These are phyloP conservation scores for Phaffia australis DNA, from an alignment of 768 basidiomycete species.

Conservation along the genomic window DNA sequence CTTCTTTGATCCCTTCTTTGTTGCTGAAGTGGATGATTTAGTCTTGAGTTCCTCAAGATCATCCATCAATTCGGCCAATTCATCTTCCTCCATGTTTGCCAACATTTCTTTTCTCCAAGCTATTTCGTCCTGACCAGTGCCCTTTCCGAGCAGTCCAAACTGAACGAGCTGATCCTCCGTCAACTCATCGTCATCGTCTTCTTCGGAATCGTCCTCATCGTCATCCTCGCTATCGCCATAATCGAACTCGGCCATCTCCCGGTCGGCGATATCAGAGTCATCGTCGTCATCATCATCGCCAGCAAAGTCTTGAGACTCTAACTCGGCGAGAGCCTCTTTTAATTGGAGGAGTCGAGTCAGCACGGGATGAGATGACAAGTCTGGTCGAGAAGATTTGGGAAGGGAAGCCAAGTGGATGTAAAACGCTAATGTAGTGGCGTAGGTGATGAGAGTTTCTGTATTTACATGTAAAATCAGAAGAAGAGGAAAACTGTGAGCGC, in stretches of 20 bases:
- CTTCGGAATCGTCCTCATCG: conserved; percentile 42
- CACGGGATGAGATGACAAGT: conserved; percentile 57
- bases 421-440: conserved; percentile 80
- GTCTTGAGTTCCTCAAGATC: conserved; percentile 24
- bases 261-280: conserved; percentile 13
- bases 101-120: conserved; percentile 13
- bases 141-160: conserved; percentile 3
- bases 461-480: neutral
- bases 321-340: conserved; percentile 65
- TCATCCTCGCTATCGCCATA: conserved; percentile 35
- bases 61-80: conserved; percentile 11
- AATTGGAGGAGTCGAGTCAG: conserved; percentile 64
- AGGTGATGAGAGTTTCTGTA: conserved; percentile 77
- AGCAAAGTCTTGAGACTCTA: conserved; percentile 74
- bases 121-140: conserved; percentile 22
- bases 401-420: conserved; percentile 70
- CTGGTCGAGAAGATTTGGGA: conserved; percentile 51
- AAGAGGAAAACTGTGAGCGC: neutral
- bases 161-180: conserved; percentile 10
- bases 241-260: neutral
- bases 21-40: conserved; percentile 32
- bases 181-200: conserved; percentile 24
- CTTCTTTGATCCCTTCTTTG: conserved; percentile 34
- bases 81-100: conserved; percentile 22
- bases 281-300: conserved; percentile 33